Base-by-base conservation (phyloP, 2,329 filamentous ascomycete species). In the Scorias spongiosa region DNA sequence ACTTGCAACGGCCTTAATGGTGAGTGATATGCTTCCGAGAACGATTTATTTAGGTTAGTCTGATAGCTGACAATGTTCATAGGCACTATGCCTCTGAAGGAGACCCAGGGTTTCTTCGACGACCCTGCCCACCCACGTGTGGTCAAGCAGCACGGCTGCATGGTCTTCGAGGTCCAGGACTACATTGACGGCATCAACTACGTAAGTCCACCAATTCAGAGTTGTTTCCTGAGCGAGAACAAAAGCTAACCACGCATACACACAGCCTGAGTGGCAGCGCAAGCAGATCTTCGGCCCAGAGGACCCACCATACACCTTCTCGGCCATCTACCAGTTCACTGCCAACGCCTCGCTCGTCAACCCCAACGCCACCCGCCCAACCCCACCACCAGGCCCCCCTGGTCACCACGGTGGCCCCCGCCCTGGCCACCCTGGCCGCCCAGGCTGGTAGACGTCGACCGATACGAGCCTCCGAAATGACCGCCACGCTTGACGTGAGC, bases 181-280 rank as follows among this genome's bases (percentile, higher is more conserved):
- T 95, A 79, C 76, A 93, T 95, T 57, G 88, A 93, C 59, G 87
- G 74, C 20, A 91, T 96, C 66, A 95, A 94, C 66, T 93, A 94
- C 64, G 32, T 36, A 36, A 12, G 32, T 36, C 15, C 4, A 36
- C 32, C 3, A 5, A 36, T 15, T 9, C 9, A 15, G 7, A 3
- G 20, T 7, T 4, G 20, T 26, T 3, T 26, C 20, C 4, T 26
- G 4, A 7, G 3, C 20, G 7, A 26, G 20, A 7, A 26, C 4
- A 7, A 26, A 26, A 4, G 20, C 20, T 26, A 26, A 26, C 20
- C 20, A 26, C 7, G 20, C 7, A 26, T 26, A 26, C 3, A 26
- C 20, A 15, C 76, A 93, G 54, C 88, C 88, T 0, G 76, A 86
- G 63, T 95, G 89, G 89, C 78, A 78, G 46, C 75, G 88, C 44